Base-by-base conservation (phyloP, 805 yeast species). In the Yarrowia sp. region DNA sequence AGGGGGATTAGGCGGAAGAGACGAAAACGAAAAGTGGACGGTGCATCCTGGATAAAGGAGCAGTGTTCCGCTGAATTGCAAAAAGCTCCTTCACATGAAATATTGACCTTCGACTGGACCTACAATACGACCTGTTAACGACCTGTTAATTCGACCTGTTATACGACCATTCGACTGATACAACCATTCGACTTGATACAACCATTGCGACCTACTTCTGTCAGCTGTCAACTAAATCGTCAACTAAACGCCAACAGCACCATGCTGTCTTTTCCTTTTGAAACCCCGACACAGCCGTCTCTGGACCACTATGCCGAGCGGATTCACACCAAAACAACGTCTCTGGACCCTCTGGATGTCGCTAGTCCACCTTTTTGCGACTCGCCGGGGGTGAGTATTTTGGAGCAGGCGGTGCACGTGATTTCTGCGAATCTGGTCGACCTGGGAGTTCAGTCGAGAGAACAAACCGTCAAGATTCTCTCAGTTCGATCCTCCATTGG, bases 401-500 rank as follows among this genome's bases (percentile, higher is more conserved):
- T 55, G 31, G 61, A 55, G 31, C 61, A 55, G 61, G 61, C 61
- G 8, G 61, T 55, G 6, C 45, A 55, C 17, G 61, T 55, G 31
- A 38, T 55, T 31, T 39, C 47, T 7, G 47, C 36, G 31, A 55
- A 55, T 31, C 13, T 41, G 2, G 61, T 39, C 7, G 36, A 55
- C 39, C 38, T 51, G 8, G 58, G 43, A 2, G n/a, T 31, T 8
- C 38, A 15, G 13, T 10, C 31, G 6, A 18, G 44, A n/a, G 68
- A 67, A 22, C 62, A 65, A 7, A 64, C 65, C 22, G 41, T 67
- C 28, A 53, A 67, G 22, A 55, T 67, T 13, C 63, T 67, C 31
- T 67, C 67, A 17, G 61, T 67, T 17, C 65, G 66, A 55, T 65
- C 70, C 6, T 67, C 69, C n/a, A 47, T 66, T 13, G 64, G 64